phyloP scores from a whole-genome alignment of 2,329 filamentous ascomycete genomes.

The Diaporthe australafricana region DNA sequence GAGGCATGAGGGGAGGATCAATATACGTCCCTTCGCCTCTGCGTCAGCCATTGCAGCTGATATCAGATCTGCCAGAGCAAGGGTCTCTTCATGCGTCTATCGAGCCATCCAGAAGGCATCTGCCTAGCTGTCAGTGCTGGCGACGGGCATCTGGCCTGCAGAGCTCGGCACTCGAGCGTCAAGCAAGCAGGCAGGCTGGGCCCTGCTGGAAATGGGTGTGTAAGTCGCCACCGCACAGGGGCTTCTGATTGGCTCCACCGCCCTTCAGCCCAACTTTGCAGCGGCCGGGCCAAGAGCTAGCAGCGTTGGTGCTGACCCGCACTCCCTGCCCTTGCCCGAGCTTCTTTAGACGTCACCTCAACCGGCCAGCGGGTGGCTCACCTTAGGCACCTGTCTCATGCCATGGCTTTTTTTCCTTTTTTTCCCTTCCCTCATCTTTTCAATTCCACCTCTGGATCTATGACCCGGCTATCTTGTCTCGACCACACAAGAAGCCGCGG shows the following conservation, averaged over 20 bases:
- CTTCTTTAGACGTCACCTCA: constrained; percentile 32
- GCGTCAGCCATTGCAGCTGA: constrained; percentile 1
- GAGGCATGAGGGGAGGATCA: constrained; percentile 8
- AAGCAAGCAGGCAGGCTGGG: neutral
- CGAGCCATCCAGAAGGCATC: neutral
- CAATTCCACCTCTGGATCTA: neutral
- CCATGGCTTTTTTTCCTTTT: neutral
- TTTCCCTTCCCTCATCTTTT: neutral
- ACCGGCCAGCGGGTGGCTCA: neutral
- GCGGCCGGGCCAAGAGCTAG: neutral
- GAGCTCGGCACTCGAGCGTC: neutral
- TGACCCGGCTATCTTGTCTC: neutral
- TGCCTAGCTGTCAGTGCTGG: neutral
- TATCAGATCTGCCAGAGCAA: constrained; percentile 10
- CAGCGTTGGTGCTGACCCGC: neutral
- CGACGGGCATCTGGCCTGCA: constrained; percentile 11
- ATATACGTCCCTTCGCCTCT: neutral
- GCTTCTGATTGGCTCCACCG: neutral
- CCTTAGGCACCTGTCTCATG: too few species aligned
- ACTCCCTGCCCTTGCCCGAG: neutral
- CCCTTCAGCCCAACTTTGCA: neutral
- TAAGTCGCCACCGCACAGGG: neutral
- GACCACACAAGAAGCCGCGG: neutral
- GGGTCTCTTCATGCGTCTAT: neutral
- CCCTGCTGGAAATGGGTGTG: neutral